Evolutionary conservation across 1,284 basidiomycete genomes (phyloP), one percentile per base, ranked within the genome.

Genomic region (Schizophyllum commune): DNA sequence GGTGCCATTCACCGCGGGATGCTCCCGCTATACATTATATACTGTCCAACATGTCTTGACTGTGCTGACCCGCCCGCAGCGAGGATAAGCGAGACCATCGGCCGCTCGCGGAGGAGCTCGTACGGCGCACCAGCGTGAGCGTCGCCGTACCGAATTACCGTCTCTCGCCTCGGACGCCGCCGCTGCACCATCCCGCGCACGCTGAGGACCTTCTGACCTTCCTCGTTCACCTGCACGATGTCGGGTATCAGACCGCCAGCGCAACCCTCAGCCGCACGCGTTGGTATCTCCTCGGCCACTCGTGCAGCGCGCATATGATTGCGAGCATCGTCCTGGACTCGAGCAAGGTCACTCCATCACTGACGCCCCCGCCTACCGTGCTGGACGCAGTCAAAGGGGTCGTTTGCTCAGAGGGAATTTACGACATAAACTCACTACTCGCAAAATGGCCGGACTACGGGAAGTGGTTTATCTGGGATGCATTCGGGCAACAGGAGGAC

Each of bases 301-400:
- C 88, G 72, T 91, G 89, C 72, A 78, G 84, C 63, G 88, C 91
- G 3, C 91, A 92, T 71, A 92, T 92, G 77, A 74, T 92, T n/a
- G 71, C 82, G 39, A 83, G 84, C 58, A 81, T 92, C 34, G 79
- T 90, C 69, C 77, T 92, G 62, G 77, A 82, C 67, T 81, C 85
- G 9, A 73, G 77, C 6, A 61, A 68, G 1, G 64, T 68, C 27
- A 74, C 75, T 22, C 74, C 77, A 1, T 64, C 73, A 17, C 75
- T 86, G 32, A 69, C 70, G 9, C 87, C 88, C 0, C 72, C 82
- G 6, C 64, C 73, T 4, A 60, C 66, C 2, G 72, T 92, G 9
- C 70, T 85, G 51, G 64, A 66, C 52, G 75, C 81, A 5, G 79
- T 84, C 13, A 76, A 77, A 58, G 86, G 77, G 7, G 73, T 91